These are phyloP conservation scores for Starmerella apis DNA, from an alignment of 805 yeast genomes.

Conservation along the genomic window DNA sequence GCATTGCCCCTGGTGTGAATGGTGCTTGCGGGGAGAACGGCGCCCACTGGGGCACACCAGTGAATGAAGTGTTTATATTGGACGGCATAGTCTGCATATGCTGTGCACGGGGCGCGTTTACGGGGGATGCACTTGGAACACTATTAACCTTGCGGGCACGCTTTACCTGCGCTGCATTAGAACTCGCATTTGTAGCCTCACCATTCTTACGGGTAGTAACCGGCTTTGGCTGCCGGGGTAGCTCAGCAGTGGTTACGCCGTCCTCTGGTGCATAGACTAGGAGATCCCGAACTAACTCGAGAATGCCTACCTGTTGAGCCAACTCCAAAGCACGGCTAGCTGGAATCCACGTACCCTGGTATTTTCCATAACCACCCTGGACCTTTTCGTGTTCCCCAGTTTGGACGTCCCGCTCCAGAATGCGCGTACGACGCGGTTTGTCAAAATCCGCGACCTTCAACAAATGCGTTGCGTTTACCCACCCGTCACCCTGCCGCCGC, in stretches of 20 bases:
- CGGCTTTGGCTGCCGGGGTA: slow-evolving; percentile 50
- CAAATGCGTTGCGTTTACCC: slow-evolving; percentile 97
- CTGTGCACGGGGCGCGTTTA: slow-evolving; percentile 17
- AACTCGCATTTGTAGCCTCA: not conserved
- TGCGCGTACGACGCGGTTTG: slow-evolving; percentile 85
- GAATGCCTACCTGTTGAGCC: slow-evolving; percentile 55
- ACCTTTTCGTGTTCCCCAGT: slow-evolving; percentile 81
- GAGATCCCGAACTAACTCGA: slow-evolving; percentile 50
- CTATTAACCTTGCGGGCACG: slow-evolving; percentile 21
- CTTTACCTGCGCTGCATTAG: slow-evolving; percentile 11
- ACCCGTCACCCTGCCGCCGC: slow-evolving; percentile 83
- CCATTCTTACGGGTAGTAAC: slow-evolving; percentile 33
- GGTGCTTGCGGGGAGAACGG: slow-evolving; percentile 18
- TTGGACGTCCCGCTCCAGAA: slow-evolving; percentile 88
- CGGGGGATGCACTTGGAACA: slow-evolving; percentile 11
- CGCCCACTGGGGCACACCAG: slow-evolving; percentile 11
- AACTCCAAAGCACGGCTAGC: slow-evolving; percentile 59
- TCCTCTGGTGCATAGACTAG: slow-evolving; percentile 45
- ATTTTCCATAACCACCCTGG: slow-evolving; percentile 95
- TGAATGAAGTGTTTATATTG: slow-evolving; percentile 1
- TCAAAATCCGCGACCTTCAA: slow-evolving; percentile 89
- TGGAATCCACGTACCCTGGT: slow-evolving; percentile 97
- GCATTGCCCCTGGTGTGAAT: slow-evolving; percentile 2
- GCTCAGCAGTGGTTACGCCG: slow-evolving; percentile 19
- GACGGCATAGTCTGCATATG: slow-evolving; percentile 22